A percentile compares a stretch with the other conserved stretches of the same genome.
phyloP scores from a whole-genome alignment of 2,329 filamentous ascomycete genomes.

The Rhytidhysteron rufulum region DNA sequence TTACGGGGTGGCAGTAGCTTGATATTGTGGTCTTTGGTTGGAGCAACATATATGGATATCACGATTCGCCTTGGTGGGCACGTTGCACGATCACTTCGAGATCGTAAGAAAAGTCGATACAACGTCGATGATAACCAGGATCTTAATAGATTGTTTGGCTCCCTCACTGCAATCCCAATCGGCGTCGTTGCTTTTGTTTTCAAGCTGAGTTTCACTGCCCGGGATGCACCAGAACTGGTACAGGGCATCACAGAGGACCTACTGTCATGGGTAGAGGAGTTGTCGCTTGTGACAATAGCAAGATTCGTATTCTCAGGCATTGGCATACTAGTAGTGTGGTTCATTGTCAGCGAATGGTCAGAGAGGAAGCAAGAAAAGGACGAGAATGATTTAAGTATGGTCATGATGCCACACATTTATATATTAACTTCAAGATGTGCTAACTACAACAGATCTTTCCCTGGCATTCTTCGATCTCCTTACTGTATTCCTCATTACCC shows the following conservation, averaged over 20 bases:
- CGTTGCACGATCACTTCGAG: constrained; percentile 21
- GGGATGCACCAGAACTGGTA: constrained; percentile 79
- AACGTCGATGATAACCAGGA: constrained; percentile 21
- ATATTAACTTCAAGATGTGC: constrained; percentile 7
- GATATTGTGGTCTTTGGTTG: constrained; percentile 71
- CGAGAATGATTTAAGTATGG: constrained; percentile 15
- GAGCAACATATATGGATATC: constrained; percentile 64
- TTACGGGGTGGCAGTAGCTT: constrained; percentile 55
- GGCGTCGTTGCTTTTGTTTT: constrained; percentile 66
- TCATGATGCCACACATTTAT: constrained; percentile 7
- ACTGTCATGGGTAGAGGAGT: constrained; percentile 45
- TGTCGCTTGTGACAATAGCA: constrained; percentile 33
- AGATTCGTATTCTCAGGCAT: constrained; percentile 29
- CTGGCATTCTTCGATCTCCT: constrained; percentile 59
- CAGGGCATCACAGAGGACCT: constrained; percentile 36
- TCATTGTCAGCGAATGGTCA: constrained; percentile 11
- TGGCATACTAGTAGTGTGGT: constrained; percentile 13
- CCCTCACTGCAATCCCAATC: constrained; percentile 36
- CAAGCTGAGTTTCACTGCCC: constrained; percentile 82
- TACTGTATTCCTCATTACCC: constrained; percentile 77
- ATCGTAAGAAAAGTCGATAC: constrained; percentile 7
- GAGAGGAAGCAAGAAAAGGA: background rate
- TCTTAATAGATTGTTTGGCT: constrained; percentile 26
- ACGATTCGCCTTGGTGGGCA: constrained; percentile 42
- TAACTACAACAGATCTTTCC: constrained; percentile 38